phyloP scores from a whole-genome alignment of 371 early-diverging fungal genomes.

The Apophysomyces ossiformis region DNA sequence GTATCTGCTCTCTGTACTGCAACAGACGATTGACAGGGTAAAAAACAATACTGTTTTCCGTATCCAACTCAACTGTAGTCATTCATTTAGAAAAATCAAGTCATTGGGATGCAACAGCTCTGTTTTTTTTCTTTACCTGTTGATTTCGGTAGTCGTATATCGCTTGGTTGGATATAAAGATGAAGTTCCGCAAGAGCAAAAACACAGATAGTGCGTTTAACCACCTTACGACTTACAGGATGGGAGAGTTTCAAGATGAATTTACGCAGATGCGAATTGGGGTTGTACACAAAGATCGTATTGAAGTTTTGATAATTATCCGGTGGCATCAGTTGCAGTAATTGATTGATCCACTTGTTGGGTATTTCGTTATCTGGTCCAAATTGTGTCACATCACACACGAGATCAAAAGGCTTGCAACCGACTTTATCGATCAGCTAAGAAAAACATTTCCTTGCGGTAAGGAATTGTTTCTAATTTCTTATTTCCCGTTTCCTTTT shows the following conservation, averaged over 20 bases:
- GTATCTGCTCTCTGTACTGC: slow-evolving; percentile 67
- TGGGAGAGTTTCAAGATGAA: slow-evolving; percentile 67
- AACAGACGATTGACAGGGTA: slow-evolving; percentile 69
- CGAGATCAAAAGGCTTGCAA: slow-evolving; percentile 73
- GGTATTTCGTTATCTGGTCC: slow-evolving; percentile 83
- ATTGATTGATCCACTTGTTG: slow-evolving; percentile 73
- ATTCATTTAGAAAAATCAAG: neutral
- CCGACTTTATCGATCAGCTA: slow-evolving; percentile 63
- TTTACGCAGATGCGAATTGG: slow-evolving; percentile 77
- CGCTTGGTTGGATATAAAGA: slow-evolving; percentile 71
- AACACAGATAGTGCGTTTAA: slow-evolving; percentile 68
- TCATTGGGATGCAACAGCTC: neutral
- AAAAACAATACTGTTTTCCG: slow-evolving; percentile 67
- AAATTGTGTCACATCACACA: slow-evolving; percentile 86
- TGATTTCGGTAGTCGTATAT: slow-evolving; percentile 78
- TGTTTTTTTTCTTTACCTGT: slow-evolving; percentile 48
- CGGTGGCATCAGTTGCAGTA: slow-evolving; percentile 76
- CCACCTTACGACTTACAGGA: slow-evolving; percentile 63
- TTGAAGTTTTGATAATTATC: slow-evolving; percentile 56
- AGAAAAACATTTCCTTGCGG: slow-evolving; percentile 2
- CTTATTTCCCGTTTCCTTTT: neutral
- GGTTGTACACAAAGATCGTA: slow-evolving; percentile 79
- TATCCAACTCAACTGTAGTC: slow-evolving; percentile 65
- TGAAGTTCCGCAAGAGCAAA: slow-evolving; percentile 70
- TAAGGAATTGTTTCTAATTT: neutral